A percentile compares a stretch with the other conserved stretches of the same genome.
phyloP scores from a whole-genome alignment of 148 eudicot genomes.

The Rhododendron griersonianum region DNA sequence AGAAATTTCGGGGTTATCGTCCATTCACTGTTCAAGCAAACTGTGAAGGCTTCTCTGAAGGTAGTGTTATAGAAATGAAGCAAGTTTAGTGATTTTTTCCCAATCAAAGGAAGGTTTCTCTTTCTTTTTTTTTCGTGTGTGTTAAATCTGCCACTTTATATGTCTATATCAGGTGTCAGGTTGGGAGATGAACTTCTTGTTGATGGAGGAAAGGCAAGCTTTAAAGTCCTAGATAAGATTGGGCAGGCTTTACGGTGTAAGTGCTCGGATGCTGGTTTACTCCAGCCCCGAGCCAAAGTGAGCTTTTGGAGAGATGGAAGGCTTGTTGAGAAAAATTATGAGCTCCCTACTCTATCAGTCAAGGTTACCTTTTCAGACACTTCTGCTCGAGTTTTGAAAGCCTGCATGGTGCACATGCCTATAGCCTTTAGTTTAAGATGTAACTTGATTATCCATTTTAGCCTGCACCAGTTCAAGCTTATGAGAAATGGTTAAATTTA shows the following conservation, averaged over 20 bases:
- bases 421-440: not conserved
- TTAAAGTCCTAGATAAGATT: slow-evolving; percentile 62
- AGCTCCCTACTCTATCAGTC: slow-evolving; percentile 72
- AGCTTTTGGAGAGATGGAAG: slow-evolving; percentile 79
- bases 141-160: not conserved
- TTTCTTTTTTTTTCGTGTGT: not conserved
- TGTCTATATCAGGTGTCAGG: slow-evolving; percentile 42
- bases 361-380: slow-evolving; percentile 33
- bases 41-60: slow-evolving; percentile 74
- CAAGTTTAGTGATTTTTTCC: not conserved
- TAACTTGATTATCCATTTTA: not conserved
- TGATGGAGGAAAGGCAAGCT: slow-evolving; percentile 90
- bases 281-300: slow-evolving; percentile 74
- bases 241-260: slow-evolving; percentile 68
- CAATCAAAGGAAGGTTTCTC: not conserved
- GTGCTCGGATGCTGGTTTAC: slow-evolving; percentile 73
- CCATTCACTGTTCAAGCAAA: slow-evolving; percentile 67
- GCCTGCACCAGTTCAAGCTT: not conserved
- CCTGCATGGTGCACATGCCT: not conserved
- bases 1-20: slow-evolving; percentile 44
- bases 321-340: slow-evolving; percentile 48
- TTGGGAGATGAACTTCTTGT: slow-evolving; percentile 72
- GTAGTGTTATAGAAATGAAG: slow-evolving; percentile 17
- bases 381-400: not conserved
- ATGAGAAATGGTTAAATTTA: not conserved